phyloP scores from a whole-genome alignment of 352 stramenopile species.

The Globisporangium lucens region DNA sequence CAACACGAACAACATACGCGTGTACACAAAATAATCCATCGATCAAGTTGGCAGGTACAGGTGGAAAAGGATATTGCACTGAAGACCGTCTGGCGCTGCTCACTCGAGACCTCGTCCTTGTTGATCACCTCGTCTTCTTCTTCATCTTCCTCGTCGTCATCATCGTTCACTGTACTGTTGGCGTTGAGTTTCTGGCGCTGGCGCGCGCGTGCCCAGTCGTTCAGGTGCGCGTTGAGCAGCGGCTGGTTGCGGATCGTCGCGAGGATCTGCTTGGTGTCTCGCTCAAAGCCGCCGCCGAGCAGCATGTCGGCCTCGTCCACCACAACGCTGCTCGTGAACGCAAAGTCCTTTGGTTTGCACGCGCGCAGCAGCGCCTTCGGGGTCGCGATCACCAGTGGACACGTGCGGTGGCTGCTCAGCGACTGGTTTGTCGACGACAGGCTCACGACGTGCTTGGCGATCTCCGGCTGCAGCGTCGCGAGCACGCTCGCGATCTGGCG shows the following conservation, averaged over 20 bases:
- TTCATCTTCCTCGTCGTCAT: conserved; percentile 15
- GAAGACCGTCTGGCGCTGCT: conserved; percentile 66
- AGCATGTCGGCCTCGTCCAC: conserved; percentile 85
- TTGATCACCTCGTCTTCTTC: conserved; percentile 18
- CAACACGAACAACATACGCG: too few species aligned
- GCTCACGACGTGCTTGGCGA: conserved; percentile 30
- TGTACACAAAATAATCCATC: too few species aligned
- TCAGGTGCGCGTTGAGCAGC: conserved; percentile 43
- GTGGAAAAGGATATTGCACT: conserved; percentile 68
- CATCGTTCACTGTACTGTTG: conserved; percentile 2
- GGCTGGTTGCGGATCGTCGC: conserved; percentile 78
- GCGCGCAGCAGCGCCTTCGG: conserved; percentile 59
- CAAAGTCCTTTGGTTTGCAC: conserved; percentile 65
- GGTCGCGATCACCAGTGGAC: conserved; percentile 62
- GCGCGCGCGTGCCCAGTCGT: conserved; percentile 25
- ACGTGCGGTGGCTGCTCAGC: conserved; percentile 30
- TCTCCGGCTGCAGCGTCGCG: conserved; percentile 33
- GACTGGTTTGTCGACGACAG: conserved; percentile 61
- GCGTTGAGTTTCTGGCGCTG: background rate
- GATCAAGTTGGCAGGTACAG: background rate
- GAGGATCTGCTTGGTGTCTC: conserved; percentile 79
- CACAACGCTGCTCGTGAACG: conserved; percentile 68
- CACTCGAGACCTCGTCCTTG: conserved; percentile 21
- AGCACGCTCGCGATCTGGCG: conserved; percentile 61
- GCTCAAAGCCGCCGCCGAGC: conserved; percentile 66